Evolutionary conservation across 73 alveolate species (phyloP), one percentile per base, ranked within the genome.

Genomic region (Blepharisma stoltei): DNA sequence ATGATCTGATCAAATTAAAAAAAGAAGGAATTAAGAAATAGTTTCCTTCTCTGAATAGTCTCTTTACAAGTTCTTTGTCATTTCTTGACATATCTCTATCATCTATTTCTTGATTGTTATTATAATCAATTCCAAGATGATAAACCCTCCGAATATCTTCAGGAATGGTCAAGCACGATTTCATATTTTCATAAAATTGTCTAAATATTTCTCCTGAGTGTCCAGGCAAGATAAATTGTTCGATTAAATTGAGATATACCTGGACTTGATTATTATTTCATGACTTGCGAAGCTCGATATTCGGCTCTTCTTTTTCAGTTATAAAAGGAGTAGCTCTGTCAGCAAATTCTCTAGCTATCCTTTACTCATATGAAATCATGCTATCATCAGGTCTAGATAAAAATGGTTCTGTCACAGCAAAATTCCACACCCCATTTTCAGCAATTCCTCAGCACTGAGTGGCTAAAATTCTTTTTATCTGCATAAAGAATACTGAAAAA

Each of bases 21-120:
- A 96, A 93, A 7, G 96, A 89, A 21, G 95, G 97, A 37, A 96
- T 83, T 46, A 94, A 45, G 81, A 83, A 91, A 69, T 85, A 90
- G 84, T 83, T 92, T 32, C 54, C 93, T 91, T 68, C 92, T 96
- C 23, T 79, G 69, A 80, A 87, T 91, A 71, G 94, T 41, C 11
- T 60, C 65, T 6, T n/a, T 78, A 47, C 54, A 70, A 45, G 77
- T 84, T 23, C 55, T 83, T 65, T 86, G 81, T 54, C 83, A 84
- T 52, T 81, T 82, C 65, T 83, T 80, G 54, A 66, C 52, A 38
- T 52, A 68, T 66, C 81, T 25, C n/a, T 76, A 81, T 9, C 65
- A 48, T 53, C 83, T 1, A 52, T 52, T 52, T 52, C 23, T 20
- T 52, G 23, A 52, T 14, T 2, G 66, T 1, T 14, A 87, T 79